Base-by-base conservation (phyloP, 805 yeast genomes). In the Myxozyma sirexii region DNA sequence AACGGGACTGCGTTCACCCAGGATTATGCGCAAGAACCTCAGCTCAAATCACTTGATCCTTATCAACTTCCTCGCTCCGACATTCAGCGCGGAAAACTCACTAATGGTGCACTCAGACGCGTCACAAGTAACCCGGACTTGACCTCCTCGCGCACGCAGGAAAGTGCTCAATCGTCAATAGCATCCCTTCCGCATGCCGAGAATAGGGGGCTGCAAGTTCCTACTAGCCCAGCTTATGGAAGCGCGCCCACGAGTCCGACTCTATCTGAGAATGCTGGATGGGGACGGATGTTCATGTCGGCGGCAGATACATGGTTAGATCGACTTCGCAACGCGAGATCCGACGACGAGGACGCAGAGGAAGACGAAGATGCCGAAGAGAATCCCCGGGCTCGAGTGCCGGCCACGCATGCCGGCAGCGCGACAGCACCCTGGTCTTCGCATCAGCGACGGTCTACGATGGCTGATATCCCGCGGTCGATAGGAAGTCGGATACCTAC, bases 291-390 rank as follows among this genome's bases (percentile, higher is more conserved):
- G 15, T 44, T 56, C 35, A 33, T 31, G 47, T 37, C 55, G 17
- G 53, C 52, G 8, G 55, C 55, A 12, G 56, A 51, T 29, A 41
- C 29, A 6, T 56, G 56, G 60, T 27, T 56, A 5, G 60, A 56
- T 19, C 54, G 55, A 13, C 21, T 56, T n/a, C 46, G 60, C 13
- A 48, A n/a, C 33, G 27, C 59, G 12, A 37, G 29, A 19, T 19
- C 53, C 5, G 56, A 45, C 3, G 51, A 44, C 2, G 56, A 29
- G 24, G 48, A 41, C 27, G 24, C 41, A 5, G 44, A 48, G 2
- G 51, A 13, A 19, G 41, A 10, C 31, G 51, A 47, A 19, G 27
- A 27, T 6, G 29, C 8, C 15, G 41, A 13, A 2, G 41, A 26
- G 5, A 31, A 31, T 3, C 38, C 8, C 15, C n/a, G 8, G 7